Evolutionary conservation across 169 alveolate species (phyloP).

Genomic region (Cryptosporidium ubiquitum): DNA sequence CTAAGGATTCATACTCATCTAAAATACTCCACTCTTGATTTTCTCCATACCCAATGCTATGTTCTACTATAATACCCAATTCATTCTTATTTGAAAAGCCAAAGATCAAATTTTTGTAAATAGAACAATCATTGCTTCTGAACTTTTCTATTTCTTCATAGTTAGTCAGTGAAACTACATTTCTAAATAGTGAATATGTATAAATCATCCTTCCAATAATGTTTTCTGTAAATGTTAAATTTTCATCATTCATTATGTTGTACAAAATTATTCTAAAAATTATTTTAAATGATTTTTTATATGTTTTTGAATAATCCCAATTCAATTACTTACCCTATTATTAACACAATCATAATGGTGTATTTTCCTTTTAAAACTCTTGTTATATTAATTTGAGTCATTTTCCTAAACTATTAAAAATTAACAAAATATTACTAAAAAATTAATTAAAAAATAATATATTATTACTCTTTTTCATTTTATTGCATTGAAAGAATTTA

Average conservation of each 20-base stretch:
- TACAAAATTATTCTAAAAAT: not conserved
- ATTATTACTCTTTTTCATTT: not conserved
- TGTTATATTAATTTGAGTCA: not conserved
- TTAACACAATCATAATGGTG: not conserved
- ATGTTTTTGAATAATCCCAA: not conserved
- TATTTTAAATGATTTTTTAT: not conserved
- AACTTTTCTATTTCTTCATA: conserved; percentile 26
- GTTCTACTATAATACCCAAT: conserved; percentile 38
- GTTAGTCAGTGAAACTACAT: not conserved
- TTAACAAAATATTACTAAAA: not conserved
- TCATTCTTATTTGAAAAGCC: conserved; percentile 12
- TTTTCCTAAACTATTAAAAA: not conserved
- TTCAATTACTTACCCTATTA: not conserved
- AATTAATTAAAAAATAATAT: not conserved
- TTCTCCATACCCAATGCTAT: conserved; percentile 52
- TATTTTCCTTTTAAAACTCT: not conserved
- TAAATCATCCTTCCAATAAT: conserved; percentile 25
- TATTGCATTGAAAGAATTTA: not conserved
- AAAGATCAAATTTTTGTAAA: conserved; percentile 1
- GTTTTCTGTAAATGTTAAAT: not conserved
- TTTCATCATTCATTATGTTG: not conserved
- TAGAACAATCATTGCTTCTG: conserved; percentile 3
- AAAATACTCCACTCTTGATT: conserved; percentile 21
- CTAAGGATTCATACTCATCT: not conserved
- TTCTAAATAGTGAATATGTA: conserved; percentile 9